These are phyloP conservation scores for Ophiostoma ulmi DNA, from an alignment of 2,329 filamentous ascomycete genomes.

Conservation along the genomic window DNA sequence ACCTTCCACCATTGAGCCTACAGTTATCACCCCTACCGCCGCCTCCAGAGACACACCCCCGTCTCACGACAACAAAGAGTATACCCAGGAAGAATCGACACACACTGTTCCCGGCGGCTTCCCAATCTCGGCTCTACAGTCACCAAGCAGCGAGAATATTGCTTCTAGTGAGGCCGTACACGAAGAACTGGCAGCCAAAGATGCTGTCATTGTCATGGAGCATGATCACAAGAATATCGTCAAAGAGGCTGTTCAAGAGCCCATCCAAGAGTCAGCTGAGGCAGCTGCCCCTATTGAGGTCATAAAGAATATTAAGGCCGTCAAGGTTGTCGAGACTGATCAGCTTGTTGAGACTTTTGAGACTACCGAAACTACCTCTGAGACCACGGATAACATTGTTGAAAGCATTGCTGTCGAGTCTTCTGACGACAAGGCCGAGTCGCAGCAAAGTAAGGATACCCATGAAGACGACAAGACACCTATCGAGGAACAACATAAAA, in stretches of 20 bases:
- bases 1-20: background rate
- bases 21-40: background rate
- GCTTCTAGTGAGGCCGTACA: background rate
- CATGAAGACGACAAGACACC: background rate
- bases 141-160: background rate
- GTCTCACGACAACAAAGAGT: background rate
- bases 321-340: background rate
- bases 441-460: background rate
- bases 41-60: background rate
- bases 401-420: background rate
- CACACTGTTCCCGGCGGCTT: background rate
- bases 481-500: background rate
- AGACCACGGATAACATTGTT: background rate
- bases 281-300: background rate
- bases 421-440: background rate
- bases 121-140: background rate
- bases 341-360: background rate
- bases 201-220: no score
- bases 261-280: background rate
- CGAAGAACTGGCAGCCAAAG: background rate
- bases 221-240: background rate
- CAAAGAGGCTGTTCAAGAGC: background rate
- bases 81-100: background rate
- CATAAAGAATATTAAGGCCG: background rate
- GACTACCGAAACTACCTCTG: background rate